phyloP scores from a whole-genome alignment of 2,329 filamentous ascomycete species.

The Coniosporium tulheliwenetii region DNA sequence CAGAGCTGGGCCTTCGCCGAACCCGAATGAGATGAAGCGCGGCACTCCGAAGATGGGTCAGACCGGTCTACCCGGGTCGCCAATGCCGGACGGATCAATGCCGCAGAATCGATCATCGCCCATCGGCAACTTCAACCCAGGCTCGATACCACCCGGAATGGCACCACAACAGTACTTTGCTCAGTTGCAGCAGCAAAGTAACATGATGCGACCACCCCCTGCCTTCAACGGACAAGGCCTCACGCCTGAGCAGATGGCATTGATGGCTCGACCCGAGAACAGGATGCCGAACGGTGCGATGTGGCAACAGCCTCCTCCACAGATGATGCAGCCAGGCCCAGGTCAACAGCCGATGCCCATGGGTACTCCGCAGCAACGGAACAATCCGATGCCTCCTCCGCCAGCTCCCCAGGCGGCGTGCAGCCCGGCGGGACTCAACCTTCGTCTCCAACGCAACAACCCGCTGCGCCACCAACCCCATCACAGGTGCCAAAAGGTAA shows the following conservation, averaged over 20 bases:
- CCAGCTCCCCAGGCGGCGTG: conserved; percentile 26
- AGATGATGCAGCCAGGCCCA: conserved; percentile 20
- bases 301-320: conserved; percentile 13
- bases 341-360: conserved; percentile 38
- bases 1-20: conserved; percentile 58
- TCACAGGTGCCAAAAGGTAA: conserved; percentile 56
- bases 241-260: conserved; percentile 35
- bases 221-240: conserved; percentile 18
- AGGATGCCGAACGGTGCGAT: conserved; percentile 19
- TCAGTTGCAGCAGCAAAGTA: conserved; percentile 5
- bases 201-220: conserved; percentile 46
- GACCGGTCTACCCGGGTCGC: conserved; percentile 49
- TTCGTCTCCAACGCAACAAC: conserved; percentile 29
- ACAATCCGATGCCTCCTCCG: conserved; percentile 38
- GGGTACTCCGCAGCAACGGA: conserved; percentile 57
- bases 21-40: conserved; percentile 65
- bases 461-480: conserved; percentile 56
- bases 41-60: conserved; percentile 59
- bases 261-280: conserved; percentile 16
- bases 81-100: conserved; percentile 54
- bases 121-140: conserved; percentile 39
- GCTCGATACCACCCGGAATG: conserved; percentile 31
- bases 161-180: conserved; percentile 19
- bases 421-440: conserved; percentile 25
- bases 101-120: conserved; percentile 45